Conservation (phyloP, 2,329 filamentous ascomycete genomes). For the Knoxdaviesia capensis region DNA sequence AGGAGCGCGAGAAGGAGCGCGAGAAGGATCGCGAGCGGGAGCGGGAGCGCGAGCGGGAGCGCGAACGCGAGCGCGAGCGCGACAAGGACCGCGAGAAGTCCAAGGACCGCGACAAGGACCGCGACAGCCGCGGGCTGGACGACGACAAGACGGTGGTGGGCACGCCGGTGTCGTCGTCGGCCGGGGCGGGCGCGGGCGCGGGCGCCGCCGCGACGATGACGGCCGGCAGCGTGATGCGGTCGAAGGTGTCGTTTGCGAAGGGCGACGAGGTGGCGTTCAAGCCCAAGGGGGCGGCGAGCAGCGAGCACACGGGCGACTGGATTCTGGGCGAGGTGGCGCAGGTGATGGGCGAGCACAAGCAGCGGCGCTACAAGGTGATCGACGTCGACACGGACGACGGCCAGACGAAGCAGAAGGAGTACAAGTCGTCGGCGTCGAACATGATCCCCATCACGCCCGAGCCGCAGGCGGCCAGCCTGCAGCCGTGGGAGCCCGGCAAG, state of each 20-base stretch:
- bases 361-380: constrained; percentile 58
- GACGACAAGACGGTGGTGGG: constrained; percentile 4
- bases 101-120: not conserved
- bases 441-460: constrained; percentile 56
- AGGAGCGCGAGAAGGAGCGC: not conserved
- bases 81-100: not conserved
- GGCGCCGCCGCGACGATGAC: constrained; percentile 5
- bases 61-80: not conserved
- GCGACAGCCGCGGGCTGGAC: constrained; percentile 15
- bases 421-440: constrained; percentile 50
- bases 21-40: not conserved
- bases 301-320: constrained; percentile 35
- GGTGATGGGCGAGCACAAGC: constrained; percentile 58
- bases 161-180: constrained; percentile 13
- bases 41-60: not conserved
- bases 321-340: constrained; percentile 63
- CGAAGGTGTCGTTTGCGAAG: constrained; percentile 34
- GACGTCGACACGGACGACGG: constrained; percentile 55
- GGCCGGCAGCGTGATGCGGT: constrained; percentile 10
- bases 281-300: constrained; percentile 27
- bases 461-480: constrained; percentile 24
- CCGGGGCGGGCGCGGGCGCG: constrained; percentile 8
- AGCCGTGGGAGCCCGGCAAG: constrained; percentile 45
- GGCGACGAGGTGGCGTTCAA: constrained; percentile 49
- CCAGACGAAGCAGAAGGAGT: constrained; percentile 44